These are phyloP conservation scores for Excoecaria agallocha DNA, from an alignment of 345 rosid genomes.

Conservation along the genomic window DNA sequence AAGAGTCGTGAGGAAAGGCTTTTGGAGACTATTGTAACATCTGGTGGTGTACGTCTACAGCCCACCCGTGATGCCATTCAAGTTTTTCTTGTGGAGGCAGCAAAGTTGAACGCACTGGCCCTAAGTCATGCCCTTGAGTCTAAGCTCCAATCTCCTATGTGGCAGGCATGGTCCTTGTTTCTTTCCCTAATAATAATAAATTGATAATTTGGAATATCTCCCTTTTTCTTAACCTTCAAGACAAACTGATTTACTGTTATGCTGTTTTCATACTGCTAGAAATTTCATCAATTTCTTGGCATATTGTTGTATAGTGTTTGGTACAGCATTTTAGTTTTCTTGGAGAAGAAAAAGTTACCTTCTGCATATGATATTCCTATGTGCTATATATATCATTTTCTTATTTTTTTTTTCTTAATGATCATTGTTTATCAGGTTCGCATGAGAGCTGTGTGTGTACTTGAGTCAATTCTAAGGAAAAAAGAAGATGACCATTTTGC, in stretches of 20 bases:
- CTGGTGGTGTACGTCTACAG: conserved; percentile 93
- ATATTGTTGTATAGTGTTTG: background rate
- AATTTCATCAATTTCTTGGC: conserved; percentile 3
- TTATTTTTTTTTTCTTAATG: background rate
- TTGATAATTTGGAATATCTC: conserved; percentile 3
- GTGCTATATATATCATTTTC: background rate
- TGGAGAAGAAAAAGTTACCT: no score
- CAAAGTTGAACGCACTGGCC: conserved; percentile 70
- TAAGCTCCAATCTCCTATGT: conserved; percentile 82
- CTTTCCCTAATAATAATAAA: background rate
- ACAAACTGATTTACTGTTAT: background rate
- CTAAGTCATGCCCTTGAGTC: conserved; percentile 74
- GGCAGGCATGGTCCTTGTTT: conserved; percentile 67
- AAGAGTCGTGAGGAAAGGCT: conserved; percentile 86
- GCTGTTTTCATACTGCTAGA: background rate
- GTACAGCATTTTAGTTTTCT: no score
- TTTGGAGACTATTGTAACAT: conserved; percentile 87
- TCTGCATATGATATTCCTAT: background rate
- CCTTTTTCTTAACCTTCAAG: background rate
- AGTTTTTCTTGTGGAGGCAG: conserved; percentile 78
- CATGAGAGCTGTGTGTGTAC: conserved; percentile 88
- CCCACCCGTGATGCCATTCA: conserved; percentile 94
- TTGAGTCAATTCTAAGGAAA: conserved; percentile 82
- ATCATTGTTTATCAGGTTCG: conserved; percentile 55
- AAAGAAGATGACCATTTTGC: conserved; percentile 68